Conservation (phyloP, 2,329 filamentous ascomycete genomes). For the Dendrostoma leiphaemia region DNA sequence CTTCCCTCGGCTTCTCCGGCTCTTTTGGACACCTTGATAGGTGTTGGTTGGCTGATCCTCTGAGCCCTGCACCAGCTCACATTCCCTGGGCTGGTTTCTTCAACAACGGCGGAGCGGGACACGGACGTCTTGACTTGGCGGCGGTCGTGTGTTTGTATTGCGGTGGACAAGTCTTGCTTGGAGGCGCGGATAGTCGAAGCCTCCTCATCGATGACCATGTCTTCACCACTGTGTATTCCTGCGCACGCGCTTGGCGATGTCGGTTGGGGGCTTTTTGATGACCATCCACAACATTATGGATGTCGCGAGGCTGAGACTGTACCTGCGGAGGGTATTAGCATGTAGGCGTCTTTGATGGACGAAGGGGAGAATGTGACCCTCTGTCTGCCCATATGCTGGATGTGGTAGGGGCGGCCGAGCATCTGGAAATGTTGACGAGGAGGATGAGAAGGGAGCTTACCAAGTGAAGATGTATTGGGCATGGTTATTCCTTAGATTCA, state of each 20-base stretch:
- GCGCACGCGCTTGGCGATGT: conserved; percentile 70
- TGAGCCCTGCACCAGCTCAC: too few relatives aligned
- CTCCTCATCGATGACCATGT: not conserved
- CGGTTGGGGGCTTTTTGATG: conserved; percentile 77
- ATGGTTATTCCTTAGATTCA: conserved; percentile 94
- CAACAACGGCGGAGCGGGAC: too few relatives aligned
- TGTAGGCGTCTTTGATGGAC: not conserved
- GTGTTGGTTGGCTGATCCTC: too few relatives aligned
- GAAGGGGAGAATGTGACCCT: not conserved
- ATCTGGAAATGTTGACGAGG: not conserved
- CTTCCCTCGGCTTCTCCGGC: too few relatives aligned
- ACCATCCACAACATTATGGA: conserved; percentile 97
- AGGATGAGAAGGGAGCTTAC: conserved; percentile 51
- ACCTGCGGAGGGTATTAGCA: conserved; percentile 55
- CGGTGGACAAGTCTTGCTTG: not conserved
- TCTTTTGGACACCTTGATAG: too few relatives aligned
- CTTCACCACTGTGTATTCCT: conserved; percentile 72
- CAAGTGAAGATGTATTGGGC: conserved; percentile 99
- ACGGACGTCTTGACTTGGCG: too few relatives aligned
- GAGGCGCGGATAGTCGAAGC: not conserved
- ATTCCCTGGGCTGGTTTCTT: too few relatives aligned
- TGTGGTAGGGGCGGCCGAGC: too few relatives aligned
- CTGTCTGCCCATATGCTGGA: too few relatives aligned
- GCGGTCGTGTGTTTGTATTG: too few relatives aligned
- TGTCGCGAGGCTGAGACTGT: conserved; percentile 79